Base-by-base conservation (phyloP, 306 rosid genomes). In the Cyclanthera cordifolia region DNA sequence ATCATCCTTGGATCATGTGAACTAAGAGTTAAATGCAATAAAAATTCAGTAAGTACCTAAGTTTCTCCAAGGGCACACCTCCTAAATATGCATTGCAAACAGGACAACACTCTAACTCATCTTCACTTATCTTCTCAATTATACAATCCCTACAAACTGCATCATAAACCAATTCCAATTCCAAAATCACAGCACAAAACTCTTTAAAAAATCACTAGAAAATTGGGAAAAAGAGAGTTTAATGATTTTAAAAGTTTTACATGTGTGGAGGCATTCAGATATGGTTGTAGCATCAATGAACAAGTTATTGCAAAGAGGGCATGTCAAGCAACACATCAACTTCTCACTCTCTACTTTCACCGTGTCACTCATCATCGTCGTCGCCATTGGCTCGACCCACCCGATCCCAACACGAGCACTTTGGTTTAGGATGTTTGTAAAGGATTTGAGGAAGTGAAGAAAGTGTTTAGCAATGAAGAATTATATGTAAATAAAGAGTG, bases 91-190 rank as follows among this genome's bases (percentile, higher is more conserved):
- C 79, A 39, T 87, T 76, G 85, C 99, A 93, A 5, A 86, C 94
- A 0, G 99, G 99, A 75, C 96, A 93, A 54, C 70, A 70, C 67
- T 89, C 95, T 39, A 70, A 48, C 76, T 93, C 96, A 70, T 93
- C 96, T 60, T 87, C 96, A 2, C 90, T 79, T 63, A 93, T 82
- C 80, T 85, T 87, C 60, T 87, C 85, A 60, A 78, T 84, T 71
- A 93, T 93, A 77, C 98, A 93, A 54, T 78, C 85, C 85, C 95
- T 87, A 83, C 98, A 93, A 83, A 93, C 98, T 93, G 89, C 27
- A 47, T 73, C 50, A 46, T 4, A 9, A 70, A 51, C 32, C 24
- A 5, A 47, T 5, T 53, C 13, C 27, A 30, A 17, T 50, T 70
- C 28, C 4, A 6, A 34, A 24, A n/a, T 48, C 52, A 48, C 17